These are phyloP conservation scores for Neospora caninum DNA, from an alignment of 169 alveolate species.

Conservation along the genomic window DNA sequence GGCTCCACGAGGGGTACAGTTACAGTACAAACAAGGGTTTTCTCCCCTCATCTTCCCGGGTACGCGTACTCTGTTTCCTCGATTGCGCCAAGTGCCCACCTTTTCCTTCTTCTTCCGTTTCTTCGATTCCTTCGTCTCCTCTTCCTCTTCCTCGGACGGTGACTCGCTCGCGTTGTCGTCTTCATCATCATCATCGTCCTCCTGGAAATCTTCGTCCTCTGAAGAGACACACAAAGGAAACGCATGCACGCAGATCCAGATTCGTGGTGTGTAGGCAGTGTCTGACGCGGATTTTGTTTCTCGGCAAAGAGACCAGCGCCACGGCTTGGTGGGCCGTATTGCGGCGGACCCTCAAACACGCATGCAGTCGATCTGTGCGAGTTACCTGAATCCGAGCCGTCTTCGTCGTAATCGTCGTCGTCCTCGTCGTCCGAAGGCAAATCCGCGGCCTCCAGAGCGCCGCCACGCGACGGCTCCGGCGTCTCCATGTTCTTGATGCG, in stretches of 20 bases:
- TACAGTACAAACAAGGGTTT: too few relatives aligned
- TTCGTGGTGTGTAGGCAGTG: neutral
- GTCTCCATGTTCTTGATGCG: constrained; percentile 62
- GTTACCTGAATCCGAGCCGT: constrained; percentile 61
- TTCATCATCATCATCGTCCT: constrained; percentile 56
- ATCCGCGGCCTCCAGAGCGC: constrained; percentile 63
- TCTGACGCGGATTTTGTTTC: too few relatives aligned
- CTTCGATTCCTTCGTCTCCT: constrained; percentile 38
- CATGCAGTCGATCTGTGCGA: too few relatives aligned
- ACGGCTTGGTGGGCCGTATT: too few relatives aligned
- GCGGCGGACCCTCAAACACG: too few relatives aligned
- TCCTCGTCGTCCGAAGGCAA: constrained; percentile 62
- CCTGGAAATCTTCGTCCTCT: constrained; percentile 62
- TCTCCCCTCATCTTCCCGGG: neutral
- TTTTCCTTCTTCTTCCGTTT: constrained; percentile 51
- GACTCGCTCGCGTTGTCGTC: constrained; percentile 56
- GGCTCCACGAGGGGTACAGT: neutral
- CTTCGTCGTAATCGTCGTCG: constrained; percentile 65
- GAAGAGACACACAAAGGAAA: neutral
- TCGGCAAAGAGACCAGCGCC: too few relatives aligned
- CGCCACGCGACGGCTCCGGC: constrained; percentile 31
- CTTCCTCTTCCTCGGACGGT: constrained; percentile 66
- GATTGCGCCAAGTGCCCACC: neutral
- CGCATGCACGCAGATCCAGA: neutral
- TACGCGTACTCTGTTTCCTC: too few relatives aligned